Conservation (phyloP, 2,329 filamentous ascomycete species). For the Fusarium oligoseptatum region DNA sequence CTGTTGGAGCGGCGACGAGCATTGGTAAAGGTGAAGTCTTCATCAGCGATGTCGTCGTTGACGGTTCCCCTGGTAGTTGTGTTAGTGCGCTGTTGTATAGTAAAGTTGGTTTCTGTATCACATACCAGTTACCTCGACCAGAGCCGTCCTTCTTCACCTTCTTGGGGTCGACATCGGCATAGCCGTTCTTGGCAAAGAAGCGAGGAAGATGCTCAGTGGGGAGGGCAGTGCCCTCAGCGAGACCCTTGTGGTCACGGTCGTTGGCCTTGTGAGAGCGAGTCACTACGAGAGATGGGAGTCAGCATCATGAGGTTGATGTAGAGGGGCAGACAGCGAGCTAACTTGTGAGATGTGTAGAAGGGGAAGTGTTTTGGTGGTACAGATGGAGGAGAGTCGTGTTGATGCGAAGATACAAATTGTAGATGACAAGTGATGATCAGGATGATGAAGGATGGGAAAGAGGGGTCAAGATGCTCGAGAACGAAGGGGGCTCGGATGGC, state of each 20-base stretch:
- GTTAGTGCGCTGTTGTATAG: slow-evolving; percentile 31
- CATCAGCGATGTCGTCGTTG: slow-evolving; percentile 87
- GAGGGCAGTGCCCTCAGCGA: slow-evolving; percentile 79
- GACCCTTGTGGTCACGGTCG: slow-evolving; percentile 88
- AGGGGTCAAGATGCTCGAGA: slow-evolving; percentile 28
- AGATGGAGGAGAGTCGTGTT: background rate
- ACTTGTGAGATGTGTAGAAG: slow-evolving; percentile 33
- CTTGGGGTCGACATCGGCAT: slow-evolving; percentile 84
- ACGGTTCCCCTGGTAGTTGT: slow-evolving; percentile 76
- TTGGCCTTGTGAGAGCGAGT: slow-evolving; percentile 97
- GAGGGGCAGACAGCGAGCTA: slow-evolving; percentile 16
- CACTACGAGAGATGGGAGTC: slow-evolving; percentile 69
- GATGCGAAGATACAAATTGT: slow-evolving; percentile 10
- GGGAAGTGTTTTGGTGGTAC: background rate
- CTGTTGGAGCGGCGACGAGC: slow-evolving; percentile 93
- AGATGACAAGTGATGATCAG: slow-evolving; percentile 20
- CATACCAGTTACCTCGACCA: slow-evolving; percentile 95
- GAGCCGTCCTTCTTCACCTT: slow-evolving; percentile 97
- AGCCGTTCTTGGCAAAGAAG: slow-evolving; percentile 92
- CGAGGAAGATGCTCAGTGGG: slow-evolving; percentile 84
- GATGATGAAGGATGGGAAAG: slow-evolving; percentile 37
- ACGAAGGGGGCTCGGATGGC: slow-evolving; percentile 31
- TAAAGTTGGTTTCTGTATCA: slow-evolving; percentile 6
- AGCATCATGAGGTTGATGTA: slow-evolving; percentile 3
- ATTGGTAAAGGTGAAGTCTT: slow-evolving; percentile 86